phyloP scores from a whole-genome alignment of 2,329 filamentous ascomycete genomes.

The Ophiostoma tasmaniense region DNA sequence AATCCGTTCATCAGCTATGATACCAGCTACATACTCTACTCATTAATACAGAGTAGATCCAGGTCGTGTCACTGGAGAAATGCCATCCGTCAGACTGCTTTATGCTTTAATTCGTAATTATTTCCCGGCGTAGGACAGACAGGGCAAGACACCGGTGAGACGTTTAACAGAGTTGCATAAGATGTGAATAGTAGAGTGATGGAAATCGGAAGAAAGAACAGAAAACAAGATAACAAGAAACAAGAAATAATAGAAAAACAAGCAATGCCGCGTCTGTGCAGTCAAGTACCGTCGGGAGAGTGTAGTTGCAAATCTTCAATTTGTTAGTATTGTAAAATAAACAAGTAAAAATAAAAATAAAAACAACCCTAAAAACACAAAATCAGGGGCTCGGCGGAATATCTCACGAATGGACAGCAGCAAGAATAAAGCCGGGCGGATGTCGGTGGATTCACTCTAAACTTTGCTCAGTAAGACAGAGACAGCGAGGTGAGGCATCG shows the following conservation, averaged over 20 bases:
- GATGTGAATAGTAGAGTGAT: neutral
- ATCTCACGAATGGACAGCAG: neutral
- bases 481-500: neutral
- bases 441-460: constrained; percentile 15
- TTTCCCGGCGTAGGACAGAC: neutral
- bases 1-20: no score
- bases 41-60: neutral
- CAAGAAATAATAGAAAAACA: neutral
- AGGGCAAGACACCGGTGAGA: constrained; percentile 1
- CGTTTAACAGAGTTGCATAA: neutral
- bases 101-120: no score
- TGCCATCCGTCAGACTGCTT: constrained; percentile 8
- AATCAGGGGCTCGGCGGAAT: neutral
- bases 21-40: neutral
- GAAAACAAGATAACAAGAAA: neutral
- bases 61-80: neutral
- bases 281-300: neutral
- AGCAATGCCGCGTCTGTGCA: neutral
- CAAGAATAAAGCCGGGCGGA: constrained; percentile 10
- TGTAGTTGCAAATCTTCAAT: neutral
- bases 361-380: no score
- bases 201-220: neutral
- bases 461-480: no score
- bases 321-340: neutral
- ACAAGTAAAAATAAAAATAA: neutral